Base-by-base conservation (phyloP, 176 grass and related monocot genomes). In the Pontederia paniculata region DNA sequence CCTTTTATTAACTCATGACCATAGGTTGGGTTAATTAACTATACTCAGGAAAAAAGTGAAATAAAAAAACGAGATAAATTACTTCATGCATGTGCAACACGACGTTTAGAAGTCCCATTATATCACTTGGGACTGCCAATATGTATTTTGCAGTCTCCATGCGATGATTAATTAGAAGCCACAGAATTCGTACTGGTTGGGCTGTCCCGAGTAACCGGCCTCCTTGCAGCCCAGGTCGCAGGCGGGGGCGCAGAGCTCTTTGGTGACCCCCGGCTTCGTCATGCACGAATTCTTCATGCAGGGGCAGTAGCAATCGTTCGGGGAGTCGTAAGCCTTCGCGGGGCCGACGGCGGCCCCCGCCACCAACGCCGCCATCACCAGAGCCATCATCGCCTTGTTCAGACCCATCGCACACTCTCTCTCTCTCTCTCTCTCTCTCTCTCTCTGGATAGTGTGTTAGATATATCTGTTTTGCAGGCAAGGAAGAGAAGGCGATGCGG, bases 151-250 rank as follows among this genome's bases (percentile, higher is more conserved):
- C n/a, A n/a, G n/a, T n/a, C n/a, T n/a, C n/a, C n/a, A n/a, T n/a
- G n/a, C n/a, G n/a, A n/a, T n/a, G n/a, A n/a, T n/a, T n/a, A 37
- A 17, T 60, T 17, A 46, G 59, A 62, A 21, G 59, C 59, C 59
- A 44, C 59, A 62, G 59, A 62, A 62, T 17, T 62, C 59, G 17
- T 21, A 45, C 5, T 10, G 17, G 18, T 45, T 62, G 17, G 42
- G 42, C 19, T 62, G 59, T 16, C 59, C 59, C 4, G 11, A 0
- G 17, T 8, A 14, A 41, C 59, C 43, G 1, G 59, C n/a, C 3
- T 62, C 19, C 5, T 41, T 17, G 42, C 59, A 62, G 9, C 59
- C 59, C 42, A 21, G 9, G 59, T 62, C 17, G 15, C 59, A 62
- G 18, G 59, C 59, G 17, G 3, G 3, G 59, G 59, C 43, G 59